These are phyloP conservation scores for Coix lacrymajobi DNA, from an alignment of 176 grass and related monocot genomes.

Conservation along the genomic window DNA sequence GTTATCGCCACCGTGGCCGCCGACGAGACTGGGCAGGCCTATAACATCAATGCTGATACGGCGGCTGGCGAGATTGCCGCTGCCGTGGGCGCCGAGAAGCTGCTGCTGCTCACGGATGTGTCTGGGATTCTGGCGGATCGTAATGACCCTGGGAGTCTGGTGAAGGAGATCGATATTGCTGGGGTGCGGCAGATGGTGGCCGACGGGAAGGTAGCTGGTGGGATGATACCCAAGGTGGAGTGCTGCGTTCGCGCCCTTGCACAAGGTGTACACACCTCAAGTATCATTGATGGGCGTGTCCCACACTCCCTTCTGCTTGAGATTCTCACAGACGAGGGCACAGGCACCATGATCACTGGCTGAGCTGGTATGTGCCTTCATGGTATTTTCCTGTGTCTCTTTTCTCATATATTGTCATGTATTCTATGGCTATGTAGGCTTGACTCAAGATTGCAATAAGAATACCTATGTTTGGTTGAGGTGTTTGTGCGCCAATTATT, in stretches of 20 bases:
- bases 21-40: conserved; percentile 50
- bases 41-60: conserved; percentile 68
- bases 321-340: conserved; percentile 70
- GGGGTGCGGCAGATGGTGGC: conserved; percentile 52
- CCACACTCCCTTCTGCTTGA: conserved; percentile 61
- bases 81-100: conserved; percentile 55
- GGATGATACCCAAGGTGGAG: conserved; percentile 80
- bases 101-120: conserved; percentile 64
- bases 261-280: conserved; percentile 63
- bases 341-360: conserved; percentile 65
- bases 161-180: conserved; percentile 58
- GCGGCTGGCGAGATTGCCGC: conserved; percentile 60
- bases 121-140: conserved; percentile 53
- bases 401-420: conserved; percentile 3
- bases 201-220: conserved; percentile 59
- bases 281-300: conserved; percentile 64
- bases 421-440: conserved; percentile 4
- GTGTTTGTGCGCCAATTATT: neutral
- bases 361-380: conserved; percentile 17
- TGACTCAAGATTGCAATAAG: conserved; percentile 12
- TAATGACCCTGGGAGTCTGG: conserved; percentile 57
- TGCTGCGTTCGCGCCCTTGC: conserved; percentile 58
- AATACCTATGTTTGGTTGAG: neutral
- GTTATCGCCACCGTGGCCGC: conserved; percentile 77
- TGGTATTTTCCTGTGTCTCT: conserved; percentile 12